Evolutionary conservation across 163 green algal genomes (phyloP).

Genomic region (Scenedesmus sp.): DNA sequence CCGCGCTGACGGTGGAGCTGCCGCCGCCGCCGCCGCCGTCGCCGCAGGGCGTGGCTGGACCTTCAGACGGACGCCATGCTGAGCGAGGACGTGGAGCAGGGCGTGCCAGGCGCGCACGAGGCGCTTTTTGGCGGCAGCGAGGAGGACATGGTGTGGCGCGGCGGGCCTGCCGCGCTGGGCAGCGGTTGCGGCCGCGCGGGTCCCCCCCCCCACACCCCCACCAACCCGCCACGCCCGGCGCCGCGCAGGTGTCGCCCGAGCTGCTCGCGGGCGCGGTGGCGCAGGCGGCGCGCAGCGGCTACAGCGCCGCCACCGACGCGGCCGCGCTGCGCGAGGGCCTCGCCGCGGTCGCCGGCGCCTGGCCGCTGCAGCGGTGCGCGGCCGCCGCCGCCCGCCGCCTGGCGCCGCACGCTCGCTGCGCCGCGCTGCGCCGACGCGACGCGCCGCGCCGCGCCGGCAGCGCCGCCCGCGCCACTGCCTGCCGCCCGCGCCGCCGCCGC

Average conservation of each 20-base stretch:
- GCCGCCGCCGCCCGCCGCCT: too few relatives aligned
- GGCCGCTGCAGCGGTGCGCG: slow-evolving; percentile 10
- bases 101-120: neutral
- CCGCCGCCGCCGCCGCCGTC: too few relatives aligned
- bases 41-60: slow-evolving; percentile 54
- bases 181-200: too few relatives aligned
- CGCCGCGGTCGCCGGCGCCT: slow-evolving; percentile 1
- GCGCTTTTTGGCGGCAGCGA: neutral
- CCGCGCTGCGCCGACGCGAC: too few relatives aligned
- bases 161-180: too few relatives aligned
- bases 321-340: slow-evolving; percentile 29
- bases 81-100: slow-evolving; percentile 22
- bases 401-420: too few relatives aligned
- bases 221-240: too few relatives aligned
- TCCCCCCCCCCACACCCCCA: too few relatives aligned
- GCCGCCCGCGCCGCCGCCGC: too few relatives aligned
- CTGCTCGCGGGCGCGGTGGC: slow-evolving; percentile 3
- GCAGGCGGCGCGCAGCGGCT: slow-evolving; percentile 12
- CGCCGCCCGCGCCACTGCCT: too few relatives aligned
- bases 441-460: too few relatives aligned
- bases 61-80: slow-evolving; percentile 35
- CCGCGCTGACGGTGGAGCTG: too few relatives aligned
- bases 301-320: slow-evolving; percentile 8
- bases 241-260: slow-evolving; percentile 30
- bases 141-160: slow-evolving; percentile 16